Evolutionary conservation across 192 early-diverging fungal genomes (phyloP), one percentile per base, ranked within the genome.

Genomic region (Oehlia diaphana): DNA sequence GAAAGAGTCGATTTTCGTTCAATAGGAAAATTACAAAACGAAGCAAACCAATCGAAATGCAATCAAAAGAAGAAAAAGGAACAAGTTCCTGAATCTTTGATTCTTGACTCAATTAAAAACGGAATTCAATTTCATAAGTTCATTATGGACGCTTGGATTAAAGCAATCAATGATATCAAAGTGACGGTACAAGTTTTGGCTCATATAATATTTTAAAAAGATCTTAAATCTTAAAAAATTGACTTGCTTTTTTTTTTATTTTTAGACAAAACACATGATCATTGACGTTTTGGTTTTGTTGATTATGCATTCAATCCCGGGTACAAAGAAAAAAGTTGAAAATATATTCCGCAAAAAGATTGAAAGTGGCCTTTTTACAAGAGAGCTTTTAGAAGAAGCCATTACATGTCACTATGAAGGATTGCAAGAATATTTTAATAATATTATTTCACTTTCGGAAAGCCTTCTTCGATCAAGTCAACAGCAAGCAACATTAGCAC

Each of bases 101-200:
- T 90, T 62, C 53, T 90, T 37, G 93, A 95, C 72, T 88, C 90
- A 2, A 86, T 95, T 4, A 89, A 91, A 47, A 84, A 86, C 33
- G 88, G 91, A 12, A 84, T 95, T 28, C 86, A 90, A 44, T 89
- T 90, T 49, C 89, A 93, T 67, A 91, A 90, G 67, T 91, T 91
- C 76, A 82, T 95, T 61, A 87, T 87, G 37, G 91, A 92, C 66
- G 88, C 89, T 2, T 95, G 94, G 94, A 80, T 90, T 28, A 91
- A 89, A 77, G 81, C 87, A 4, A 87, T 94, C n/a, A 80, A 78
- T 1, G 89, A 87, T 9, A 76, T 87, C 0, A 79, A 86, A 19
- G 72, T 82, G 9, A 78, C 85, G 19, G 92, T 90, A 89, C 28
- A 79, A 70, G 14, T 37, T 69, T 31, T 31, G 67, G 21, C 31